These are phyloP conservation scores for Vanilla planifolia DNA, from an alignment of 106 monocot genomes.

Conservation along the genomic window DNA sequence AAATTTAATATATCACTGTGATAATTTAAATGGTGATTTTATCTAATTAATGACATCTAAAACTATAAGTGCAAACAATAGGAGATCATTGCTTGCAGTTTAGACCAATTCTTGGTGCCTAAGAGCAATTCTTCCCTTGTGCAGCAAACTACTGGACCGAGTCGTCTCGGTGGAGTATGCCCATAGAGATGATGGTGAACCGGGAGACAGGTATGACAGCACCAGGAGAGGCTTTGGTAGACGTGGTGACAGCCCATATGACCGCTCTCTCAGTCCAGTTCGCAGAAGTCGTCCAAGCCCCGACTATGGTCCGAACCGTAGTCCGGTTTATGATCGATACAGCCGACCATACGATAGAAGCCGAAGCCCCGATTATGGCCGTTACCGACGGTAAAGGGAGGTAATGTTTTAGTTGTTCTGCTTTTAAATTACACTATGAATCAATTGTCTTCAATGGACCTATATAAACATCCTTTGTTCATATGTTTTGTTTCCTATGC, in stretches of 20 bases:
- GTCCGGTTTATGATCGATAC: conserved; percentile 47
- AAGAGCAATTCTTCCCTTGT: conserved; percentile 1
- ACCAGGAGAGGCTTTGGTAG: conserved; percentile 51
- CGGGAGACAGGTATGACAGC: conserved; percentile 45
- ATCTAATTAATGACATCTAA: too few relatives aligned
- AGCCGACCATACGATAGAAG: conserved; percentile 28
- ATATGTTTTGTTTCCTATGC: too few relatives aligned
- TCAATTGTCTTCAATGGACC: too few relatives aligned
- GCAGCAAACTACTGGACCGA: conserved; percentile 85
- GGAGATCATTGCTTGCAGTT: too few relatives aligned
- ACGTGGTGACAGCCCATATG: conserved; percentile 45
- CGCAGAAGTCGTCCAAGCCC: conserved; percentile 44
- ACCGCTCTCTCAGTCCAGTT: conserved; percentile 58
- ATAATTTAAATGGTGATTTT: too few relatives aligned
- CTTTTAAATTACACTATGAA: too few relatives aligned
- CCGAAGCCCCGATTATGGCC: conserved; percentile 55
- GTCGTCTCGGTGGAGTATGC: conserved; percentile 93
- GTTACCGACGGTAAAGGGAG: conserved; percentile 60
- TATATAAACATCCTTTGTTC: too few relatives aligned
- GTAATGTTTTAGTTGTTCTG: too few relatives aligned
- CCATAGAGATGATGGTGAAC: conserved; percentile 85
- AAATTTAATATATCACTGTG: too few relatives aligned
- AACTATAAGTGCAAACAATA: too few relatives aligned
- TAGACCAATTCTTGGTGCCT: too few relatives aligned
- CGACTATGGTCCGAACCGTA: conserved; percentile 42